Conservation (phyloP, 2,329 filamentous ascomycete genomes). For the Alternaria consortialis region DNA sequence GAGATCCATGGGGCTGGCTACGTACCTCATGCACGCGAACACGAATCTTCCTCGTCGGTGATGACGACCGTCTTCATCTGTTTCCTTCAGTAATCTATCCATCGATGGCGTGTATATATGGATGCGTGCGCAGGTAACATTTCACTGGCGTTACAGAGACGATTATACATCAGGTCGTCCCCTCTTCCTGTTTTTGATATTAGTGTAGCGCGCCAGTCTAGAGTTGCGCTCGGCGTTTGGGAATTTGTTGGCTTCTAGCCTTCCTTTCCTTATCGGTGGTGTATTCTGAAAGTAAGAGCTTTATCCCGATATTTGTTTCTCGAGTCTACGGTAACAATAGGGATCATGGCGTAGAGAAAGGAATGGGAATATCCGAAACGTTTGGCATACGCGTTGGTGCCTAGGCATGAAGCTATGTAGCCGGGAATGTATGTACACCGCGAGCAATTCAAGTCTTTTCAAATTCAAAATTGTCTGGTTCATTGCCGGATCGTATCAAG, state of each 20-base stretch:
- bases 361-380: slow-evolving; percentile 3
- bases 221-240: slow-evolving; percentile 22
- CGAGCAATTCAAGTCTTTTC: slow-evolving; percentile 9
- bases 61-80: slow-evolving; percentile 18
- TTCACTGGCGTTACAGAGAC: slow-evolving; percentile 31
- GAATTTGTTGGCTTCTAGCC: slow-evolving; percentile 18
- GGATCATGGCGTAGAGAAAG: slow-evolving; percentile 19
- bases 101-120: slow-evolving; percentile 31
- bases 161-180: slow-evolving; percentile 21
- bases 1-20: slow-evolving; percentile 14
- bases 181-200: neutral
- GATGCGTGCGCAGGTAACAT: slow-evolving; percentile 21
- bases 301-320: slow-evolving; percentile 29
- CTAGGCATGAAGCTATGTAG: slow-evolving; percentile 1
- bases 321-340: slow-evolving; percentile 25
- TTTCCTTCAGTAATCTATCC: slow-evolving; percentile 35
- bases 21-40: slow-evolving; percentile 21
- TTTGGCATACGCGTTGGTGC: slow-evolving; percentile 7
- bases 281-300: slow-evolving; percentile 5
- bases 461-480: neutral
- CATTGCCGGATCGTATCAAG: neutral
- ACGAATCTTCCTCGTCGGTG: slow-evolving; percentile 26
- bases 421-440: slow-evolving; percentile 12
- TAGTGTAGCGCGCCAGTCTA: slow-evolving; percentile 12
- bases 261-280: slow-evolving; percentile 21